Evolutionary conservation across 2,329 filamentous ascomycete genomes (phyloP).

Genomic region (Trichoderma lentiforme): DNA sequence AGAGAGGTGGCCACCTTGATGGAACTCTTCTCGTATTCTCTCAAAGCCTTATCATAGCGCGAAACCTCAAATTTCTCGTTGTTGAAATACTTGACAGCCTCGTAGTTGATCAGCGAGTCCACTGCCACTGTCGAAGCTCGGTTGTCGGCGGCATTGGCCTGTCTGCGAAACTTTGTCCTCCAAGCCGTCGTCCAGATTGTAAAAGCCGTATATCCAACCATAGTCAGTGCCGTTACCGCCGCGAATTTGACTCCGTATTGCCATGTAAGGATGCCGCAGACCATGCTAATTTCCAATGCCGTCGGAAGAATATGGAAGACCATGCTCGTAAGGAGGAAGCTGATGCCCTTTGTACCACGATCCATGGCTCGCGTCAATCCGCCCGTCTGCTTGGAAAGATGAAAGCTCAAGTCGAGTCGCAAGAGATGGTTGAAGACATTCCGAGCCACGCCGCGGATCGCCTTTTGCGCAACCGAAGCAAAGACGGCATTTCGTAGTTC

Average conservation of each 20-base stretch:
- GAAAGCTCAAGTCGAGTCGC: slow-evolving; percentile 86
- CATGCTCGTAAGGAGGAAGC: slow-evolving; percentile 95
- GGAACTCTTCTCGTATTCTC: slow-evolving; percentile 85
- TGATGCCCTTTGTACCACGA: slow-evolving; percentile 96
- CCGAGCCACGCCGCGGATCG: slow-evolving; percentile 83
- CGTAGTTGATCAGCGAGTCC: slow-evolving; percentile 97
- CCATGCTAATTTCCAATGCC: slow-evolving; percentile 87
- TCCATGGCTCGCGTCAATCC: slow-evolving; percentile 93
- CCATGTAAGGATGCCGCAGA: slow-evolving; percentile 94
- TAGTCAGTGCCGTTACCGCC: slow-evolving; percentile 82
- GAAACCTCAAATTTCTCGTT: slow-evolving; percentile 93
- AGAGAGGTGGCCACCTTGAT: slow-evolving; percentile 96
- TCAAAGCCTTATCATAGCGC: slow-evolving; percentile 83
- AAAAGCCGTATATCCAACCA: slow-evolving; percentile 93
- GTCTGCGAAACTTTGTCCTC: slow-evolving; percentile 93
- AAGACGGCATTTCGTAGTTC: slow-evolving; percentile 95
- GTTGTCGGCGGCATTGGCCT: slow-evolving; percentile 95
- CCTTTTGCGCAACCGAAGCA: slow-evolving; percentile 93
- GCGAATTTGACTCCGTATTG: slow-evolving; percentile 93
- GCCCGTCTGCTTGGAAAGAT: slow-evolving; percentile 90
- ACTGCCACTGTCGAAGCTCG: slow-evolving; percentile 92
- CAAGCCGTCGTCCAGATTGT: slow-evolving; percentile 95
- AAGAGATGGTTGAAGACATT: slow-evolving; percentile 92
- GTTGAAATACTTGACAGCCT: slow-evolving; percentile 99
- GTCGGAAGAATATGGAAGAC: slow-evolving; percentile 96